Conservation (phyloP, 129 eudicot genomes). For the Flaveria ramosissima region DNA sequence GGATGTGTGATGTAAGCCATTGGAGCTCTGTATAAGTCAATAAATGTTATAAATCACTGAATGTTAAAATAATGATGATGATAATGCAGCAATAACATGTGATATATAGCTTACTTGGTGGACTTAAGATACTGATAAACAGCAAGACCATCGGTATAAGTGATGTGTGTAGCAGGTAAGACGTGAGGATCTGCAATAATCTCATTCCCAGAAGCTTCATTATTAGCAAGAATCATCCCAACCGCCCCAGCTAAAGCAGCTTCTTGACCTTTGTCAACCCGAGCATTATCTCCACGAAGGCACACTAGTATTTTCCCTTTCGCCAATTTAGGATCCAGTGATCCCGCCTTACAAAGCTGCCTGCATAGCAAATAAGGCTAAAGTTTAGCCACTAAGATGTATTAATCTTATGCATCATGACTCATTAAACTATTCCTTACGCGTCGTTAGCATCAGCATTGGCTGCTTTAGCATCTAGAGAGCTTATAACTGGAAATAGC, state of each 20-base stretch:
- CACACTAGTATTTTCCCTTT: conserved; percentile 87
- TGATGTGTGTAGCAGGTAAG: conserved; percentile 82
- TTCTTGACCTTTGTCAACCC: conserved; percentile 89
- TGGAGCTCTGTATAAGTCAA: conserved; percentile 47
- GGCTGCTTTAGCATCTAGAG: conserved; percentile 56
- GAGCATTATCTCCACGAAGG: conserved; percentile 69
- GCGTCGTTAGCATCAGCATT: conserved; percentile 64
- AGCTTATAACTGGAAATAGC: conserved; percentile 53
- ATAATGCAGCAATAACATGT: not conserved
- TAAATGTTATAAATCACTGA: not conserved
- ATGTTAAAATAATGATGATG: too few relatives aligned
- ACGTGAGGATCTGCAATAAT: conserved; percentile 90
- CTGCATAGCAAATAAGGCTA: conserved; percentile 41
- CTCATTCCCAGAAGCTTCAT: conserved; percentile 63
- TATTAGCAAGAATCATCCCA: conserved; percentile 82
- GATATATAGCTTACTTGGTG: conserved; percentile 46
- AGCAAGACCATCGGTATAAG: conserved; percentile 62
- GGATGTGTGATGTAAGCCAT: conserved; percentile 60
- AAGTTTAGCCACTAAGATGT: not conserved
- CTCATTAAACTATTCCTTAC: conserved; percentile 51
- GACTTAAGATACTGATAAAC: conserved; percentile 54
- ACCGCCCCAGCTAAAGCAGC: conserved; percentile 85
- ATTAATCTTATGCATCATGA: not conserved
- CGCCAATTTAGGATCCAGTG: conserved; percentile 68
- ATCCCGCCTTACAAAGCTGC: conserved; percentile 59